Percentiles rank a stretch among this genome's conserved stretches.
Conservation (phyloP, 169 alveolate species). For the Plasmodium chabaudi region DNA sequence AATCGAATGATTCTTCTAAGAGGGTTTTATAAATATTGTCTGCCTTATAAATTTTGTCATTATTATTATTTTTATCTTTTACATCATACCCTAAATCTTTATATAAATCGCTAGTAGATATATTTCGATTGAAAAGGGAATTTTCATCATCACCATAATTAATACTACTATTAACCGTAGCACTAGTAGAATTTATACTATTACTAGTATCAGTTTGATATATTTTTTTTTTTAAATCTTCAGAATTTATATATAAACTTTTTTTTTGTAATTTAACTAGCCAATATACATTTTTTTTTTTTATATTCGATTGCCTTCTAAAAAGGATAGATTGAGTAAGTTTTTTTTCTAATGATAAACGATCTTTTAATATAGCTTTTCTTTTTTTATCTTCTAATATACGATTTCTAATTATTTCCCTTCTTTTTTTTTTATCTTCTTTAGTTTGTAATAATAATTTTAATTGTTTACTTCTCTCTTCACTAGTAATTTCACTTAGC, state of each 20-base stretch:
- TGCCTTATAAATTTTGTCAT: conserved; percentile 78
- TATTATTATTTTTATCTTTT: conserved; percentile 79
- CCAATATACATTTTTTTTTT: conserved; percentile 86
- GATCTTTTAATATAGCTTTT: conserved; percentile 69
- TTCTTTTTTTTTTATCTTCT: conserved; percentile 78
- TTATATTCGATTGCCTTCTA: conserved; percentile 85
- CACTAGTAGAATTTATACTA: neutral
- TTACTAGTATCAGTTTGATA: conserved; percentile 9
- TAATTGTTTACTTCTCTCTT: conserved; percentile 84
- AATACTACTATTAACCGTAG: neutral
- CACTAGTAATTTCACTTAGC: conserved; percentile 85
- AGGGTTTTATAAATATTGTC: conserved; percentile 82
- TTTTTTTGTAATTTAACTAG: conserved; percentile 84
- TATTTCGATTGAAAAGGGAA: conserved; percentile 60
- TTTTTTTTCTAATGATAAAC: conserved; percentile 72
- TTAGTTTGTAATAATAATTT: conserved; percentile 71
- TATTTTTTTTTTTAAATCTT: conserved; percentile 48
- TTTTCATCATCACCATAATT: neutral
- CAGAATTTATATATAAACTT: conserved; percentile 57
- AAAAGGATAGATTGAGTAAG: conserved; percentile 85
- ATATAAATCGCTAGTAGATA: conserved; percentile 65
- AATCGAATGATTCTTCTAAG: conserved; percentile 85
- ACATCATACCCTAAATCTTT: conserved; percentile 82
- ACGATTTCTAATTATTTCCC: conserved; percentile 44
- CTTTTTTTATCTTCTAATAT: conserved; percentile 77